A percentile compares a stretch with the other conserved stretches of the same genome.
phyloP scores from a whole-genome alignment of 495 filamentous ascomycete species.

The Neurospora sp. region DNA sequence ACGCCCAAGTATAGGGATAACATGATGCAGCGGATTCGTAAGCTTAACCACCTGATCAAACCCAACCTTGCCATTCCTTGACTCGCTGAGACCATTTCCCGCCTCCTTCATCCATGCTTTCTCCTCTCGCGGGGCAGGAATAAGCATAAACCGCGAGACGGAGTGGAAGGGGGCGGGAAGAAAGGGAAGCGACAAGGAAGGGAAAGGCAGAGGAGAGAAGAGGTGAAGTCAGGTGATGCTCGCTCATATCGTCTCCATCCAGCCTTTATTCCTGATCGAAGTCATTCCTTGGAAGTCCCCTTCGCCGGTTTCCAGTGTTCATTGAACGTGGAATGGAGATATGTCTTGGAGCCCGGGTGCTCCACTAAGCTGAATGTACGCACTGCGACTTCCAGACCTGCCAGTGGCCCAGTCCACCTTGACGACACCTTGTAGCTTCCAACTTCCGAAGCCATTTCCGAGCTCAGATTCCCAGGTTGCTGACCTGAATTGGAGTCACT shows the following conservation, averaged over 20 bases:
- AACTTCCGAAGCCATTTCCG: background rate
- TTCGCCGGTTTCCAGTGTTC: background rate
- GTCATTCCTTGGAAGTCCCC: too few species aligned
- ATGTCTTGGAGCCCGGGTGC: background rate
- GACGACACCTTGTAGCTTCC: background rate
- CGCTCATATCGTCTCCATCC: background rate
- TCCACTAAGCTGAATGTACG: background rate
- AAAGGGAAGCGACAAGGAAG: background rate
- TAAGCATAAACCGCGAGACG: background rate
- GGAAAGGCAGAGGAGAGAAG: background rate
- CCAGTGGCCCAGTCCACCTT: background rate
- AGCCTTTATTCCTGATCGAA: background rate
- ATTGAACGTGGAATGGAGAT: background rate
- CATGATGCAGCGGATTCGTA: background rate
- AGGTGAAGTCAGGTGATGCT: background rate
- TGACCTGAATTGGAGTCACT: background rate
- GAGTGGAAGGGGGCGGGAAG: background rate
- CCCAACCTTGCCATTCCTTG: background rate
- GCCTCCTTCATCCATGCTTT: background rate
- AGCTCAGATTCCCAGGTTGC: background rate
- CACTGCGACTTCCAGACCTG: too few species aligned
- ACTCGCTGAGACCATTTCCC: background rate
- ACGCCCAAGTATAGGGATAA: background rate
- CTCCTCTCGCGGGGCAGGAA: background rate
- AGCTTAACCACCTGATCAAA: background rate